phyloP scores from a whole-genome alignment of 352 stramenopile genomes.

The Globisporangium apiculatum region DNA sequence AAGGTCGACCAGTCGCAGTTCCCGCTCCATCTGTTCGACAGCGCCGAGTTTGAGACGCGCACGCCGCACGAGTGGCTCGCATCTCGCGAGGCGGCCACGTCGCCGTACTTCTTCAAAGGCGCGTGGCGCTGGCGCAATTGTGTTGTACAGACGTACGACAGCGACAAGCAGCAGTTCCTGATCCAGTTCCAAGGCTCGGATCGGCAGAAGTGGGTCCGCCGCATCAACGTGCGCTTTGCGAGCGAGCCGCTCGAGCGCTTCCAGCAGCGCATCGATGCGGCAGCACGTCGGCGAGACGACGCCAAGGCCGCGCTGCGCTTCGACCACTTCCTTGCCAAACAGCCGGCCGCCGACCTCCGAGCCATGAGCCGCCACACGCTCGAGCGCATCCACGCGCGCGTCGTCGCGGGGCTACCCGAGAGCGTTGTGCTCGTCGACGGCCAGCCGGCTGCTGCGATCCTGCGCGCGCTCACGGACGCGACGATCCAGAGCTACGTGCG shows the following conservation, averaged over 20 bases:
- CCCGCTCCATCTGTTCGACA: slow-evolving; percentile 88
- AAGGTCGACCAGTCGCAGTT: slow-evolving; percentile 90
- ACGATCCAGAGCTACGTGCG: slow-evolving; percentile 87
- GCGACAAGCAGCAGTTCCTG: slow-evolving; percentile 55
- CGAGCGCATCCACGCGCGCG: slow-evolving; percentile 76
- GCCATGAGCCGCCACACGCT: slow-evolving; percentile 76
- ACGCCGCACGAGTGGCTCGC: slow-evolving; percentile 73
- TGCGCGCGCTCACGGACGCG: slow-evolving; percentile 83
- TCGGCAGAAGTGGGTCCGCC: slow-evolving; percentile 77
- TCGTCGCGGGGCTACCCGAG: slow-evolving; percentile 74
- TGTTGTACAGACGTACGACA: slow-evolving; percentile 55
- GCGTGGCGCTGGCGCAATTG: slow-evolving; percentile 83
- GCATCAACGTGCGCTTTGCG: slow-evolving; percentile 92
- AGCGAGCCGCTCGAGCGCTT: slow-evolving; percentile 65
- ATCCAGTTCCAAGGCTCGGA: slow-evolving; percentile 85
- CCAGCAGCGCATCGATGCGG: slow-evolving; percentile 64
- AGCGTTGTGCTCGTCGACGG: slow-evolving; percentile 53
- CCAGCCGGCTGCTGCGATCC: slow-evolving; percentile 42
- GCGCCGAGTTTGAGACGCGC: slow-evolving; percentile 73
- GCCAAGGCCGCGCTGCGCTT: slow-evolving; percentile 87
- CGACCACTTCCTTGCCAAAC: slow-evolving; percentile 85
- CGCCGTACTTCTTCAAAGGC: slow-evolving; percentile 80
- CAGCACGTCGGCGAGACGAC: slow-evolving; percentile 49
- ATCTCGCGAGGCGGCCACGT: slow-evolving; percentile 33
- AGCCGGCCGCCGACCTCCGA: slow-evolving; percentile 60